Base-by-base conservation (phyloP, 768 basidiomycete species). In the Rhodotorula kratochvilovae region DNA sequence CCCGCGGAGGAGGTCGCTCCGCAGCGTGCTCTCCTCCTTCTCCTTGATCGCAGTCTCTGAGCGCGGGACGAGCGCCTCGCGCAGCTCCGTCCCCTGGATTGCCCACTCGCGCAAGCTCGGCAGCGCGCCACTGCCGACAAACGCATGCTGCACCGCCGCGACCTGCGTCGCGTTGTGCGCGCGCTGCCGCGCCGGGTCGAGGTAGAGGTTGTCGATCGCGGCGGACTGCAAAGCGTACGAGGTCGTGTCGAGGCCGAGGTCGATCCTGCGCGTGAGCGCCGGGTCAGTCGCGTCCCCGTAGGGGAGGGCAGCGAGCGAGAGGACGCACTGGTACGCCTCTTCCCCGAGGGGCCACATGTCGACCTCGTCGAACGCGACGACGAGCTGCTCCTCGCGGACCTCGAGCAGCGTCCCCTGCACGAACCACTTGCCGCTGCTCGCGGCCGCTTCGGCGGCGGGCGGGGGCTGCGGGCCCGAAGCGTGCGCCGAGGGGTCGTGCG, bases 21-120 rank as follows among this genome's bases (percentile, higher is more conserved):
- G 25, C 23, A 39, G 84, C 54, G 82, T 84, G 54, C 84, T 78
- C 13, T 73, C 80, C 33, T 7, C 66, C 31, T 3, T 3, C 51
- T 33, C 39, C n/a, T n/a, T n/a, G n/a, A n/a, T n/a, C 39, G 15
- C 61, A 21, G 31, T 3, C 48, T 25, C 23, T 8, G 48, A 50
- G 23, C 23, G 11, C 25, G 48, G 48, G 25, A 95, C 81, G 23
- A 94, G 75, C 2, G 88, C 81, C 72, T 92, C 88, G 36, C 90
- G 85, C 21, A 94, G 81, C 66, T 84, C 81, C 4, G 91, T 92
- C 0, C 91, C 92, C 54, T 85, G 84, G 1, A 90, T 77, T 31
- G 90, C 84, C 63, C 82, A 80, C 76, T 90, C 84, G 42, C 81
- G 81, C 64, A 83, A 25, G 3, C 82, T 3, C 75, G 67, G 6